phyloP scores from a whole-genome alignment of 768 basidiomycete species.

The Exidia glandulosa region DNA sequence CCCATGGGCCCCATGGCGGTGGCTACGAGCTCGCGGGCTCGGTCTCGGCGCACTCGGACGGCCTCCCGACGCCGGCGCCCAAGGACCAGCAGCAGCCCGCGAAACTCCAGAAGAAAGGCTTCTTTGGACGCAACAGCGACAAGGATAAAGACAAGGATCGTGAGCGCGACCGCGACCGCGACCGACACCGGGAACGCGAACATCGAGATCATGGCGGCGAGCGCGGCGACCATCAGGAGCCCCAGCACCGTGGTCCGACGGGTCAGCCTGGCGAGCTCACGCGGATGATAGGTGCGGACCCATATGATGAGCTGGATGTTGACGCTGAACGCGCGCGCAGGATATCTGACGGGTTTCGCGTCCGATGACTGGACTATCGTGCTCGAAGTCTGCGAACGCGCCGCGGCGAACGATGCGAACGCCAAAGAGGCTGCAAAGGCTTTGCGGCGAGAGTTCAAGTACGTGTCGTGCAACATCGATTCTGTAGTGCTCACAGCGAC shows the following conservation, averaged over 20 bases:
- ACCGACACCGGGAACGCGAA: neutral
- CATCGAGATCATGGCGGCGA: neutral
- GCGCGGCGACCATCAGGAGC: neutral
- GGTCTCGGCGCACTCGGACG: neutral
- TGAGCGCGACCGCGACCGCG: slow-evolving; percentile 8
- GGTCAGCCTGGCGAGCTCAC: slow-evolving; percentile 10
- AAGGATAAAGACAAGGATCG: slow-evolving; percentile 9
- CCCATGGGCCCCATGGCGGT: neutral
- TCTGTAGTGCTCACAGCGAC: slow-evolving; percentile 10
- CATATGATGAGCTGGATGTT: neutral
- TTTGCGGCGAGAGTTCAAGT: slow-evolving; percentile 80
- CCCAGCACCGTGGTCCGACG: neutral
- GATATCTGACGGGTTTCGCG: slow-evolving; percentile 10
- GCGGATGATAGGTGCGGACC: slow-evolving; percentile 9
- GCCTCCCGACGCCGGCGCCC: neutral
- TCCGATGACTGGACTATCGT: slow-evolving; percentile 78
- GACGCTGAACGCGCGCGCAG: neutral
- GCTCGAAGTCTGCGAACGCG: slow-evolving; percentile 77
- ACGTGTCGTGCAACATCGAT: slow-evolving; percentile 11
- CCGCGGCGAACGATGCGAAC: slow-evolving; percentile 55
- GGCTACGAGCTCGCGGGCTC: neutral
- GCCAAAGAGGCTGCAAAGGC: slow-evolving; percentile 81
- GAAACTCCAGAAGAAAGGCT: slow-evolving; percentile 8
- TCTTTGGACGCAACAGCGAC: slow-evolving; percentile 2
- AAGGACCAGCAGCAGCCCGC: neutral